Conservation (phyloP, 805 yeast species). For the Wickerhamiella occidentalis region DNA sequence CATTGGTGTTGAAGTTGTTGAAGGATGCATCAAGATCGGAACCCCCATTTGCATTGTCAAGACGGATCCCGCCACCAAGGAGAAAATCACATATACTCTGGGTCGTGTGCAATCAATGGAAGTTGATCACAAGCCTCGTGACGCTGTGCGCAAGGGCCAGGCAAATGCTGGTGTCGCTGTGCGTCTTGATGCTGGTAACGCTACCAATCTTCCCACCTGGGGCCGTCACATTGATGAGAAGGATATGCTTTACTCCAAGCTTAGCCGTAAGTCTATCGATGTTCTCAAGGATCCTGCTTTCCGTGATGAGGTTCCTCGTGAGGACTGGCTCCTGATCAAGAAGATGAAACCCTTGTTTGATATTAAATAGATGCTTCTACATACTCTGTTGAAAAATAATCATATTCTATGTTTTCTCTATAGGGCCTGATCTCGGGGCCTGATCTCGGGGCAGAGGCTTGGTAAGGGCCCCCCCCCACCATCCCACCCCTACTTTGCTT, state of each 20-base stretch:
- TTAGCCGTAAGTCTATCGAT: conserved; percentile 82
- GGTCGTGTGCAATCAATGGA: conserved; percentile 91
- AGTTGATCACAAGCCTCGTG: conserved; percentile 81
- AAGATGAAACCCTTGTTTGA: conserved; percentile 80
- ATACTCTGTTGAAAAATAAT: neutral
- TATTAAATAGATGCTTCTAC: conserved; percentile 40
- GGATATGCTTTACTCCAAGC: conserved; percentile 80
- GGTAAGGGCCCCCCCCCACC: neutral
- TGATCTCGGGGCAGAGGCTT: too few species aligned
- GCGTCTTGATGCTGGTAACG: conserved; percentile 79
- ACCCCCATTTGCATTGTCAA: conserved; percentile 95
- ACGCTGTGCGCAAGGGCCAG: conserved; percentile 80
- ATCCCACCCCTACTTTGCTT: neutral
- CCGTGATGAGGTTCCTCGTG: conserved; percentile 85
- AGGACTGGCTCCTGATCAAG: conserved; percentile 89
- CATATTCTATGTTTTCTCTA: too few species aligned
- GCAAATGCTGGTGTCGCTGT: conserved; percentile 97
- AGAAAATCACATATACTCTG: conserved; percentile 50
- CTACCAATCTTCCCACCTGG: conserved; percentile 92
- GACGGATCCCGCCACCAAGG: conserved; percentile 72
- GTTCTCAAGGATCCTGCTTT: conserved; percentile 97
- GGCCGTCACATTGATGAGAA: conserved; percentile 97
- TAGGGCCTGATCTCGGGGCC: too few species aligned
- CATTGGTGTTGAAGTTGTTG: conserved; percentile 93
- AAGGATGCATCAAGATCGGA: conserved; percentile 80